Evolutionary conservation across 345 rosid genomes (phyloP).

Genomic region (Linum trigynum): DNA sequence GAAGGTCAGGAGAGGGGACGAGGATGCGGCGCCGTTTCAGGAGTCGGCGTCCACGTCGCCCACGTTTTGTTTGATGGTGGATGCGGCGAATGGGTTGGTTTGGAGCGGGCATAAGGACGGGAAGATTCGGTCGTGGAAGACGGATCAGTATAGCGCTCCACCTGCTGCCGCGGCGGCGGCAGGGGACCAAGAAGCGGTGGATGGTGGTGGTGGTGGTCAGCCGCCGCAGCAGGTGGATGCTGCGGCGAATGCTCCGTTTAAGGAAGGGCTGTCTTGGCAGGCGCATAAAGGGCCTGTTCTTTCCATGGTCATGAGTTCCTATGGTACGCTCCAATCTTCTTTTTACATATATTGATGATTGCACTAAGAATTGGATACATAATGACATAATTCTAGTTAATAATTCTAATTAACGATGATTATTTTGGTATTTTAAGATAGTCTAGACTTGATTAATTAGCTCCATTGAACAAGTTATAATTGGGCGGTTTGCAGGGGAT

Average conservation of each 20-base stretch:
- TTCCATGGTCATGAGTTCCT: constrained; percentile 66
- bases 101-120: constrained; percentile 99
- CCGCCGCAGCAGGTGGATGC: constrained; percentile 1
- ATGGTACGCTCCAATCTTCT: constrained; percentile 35
- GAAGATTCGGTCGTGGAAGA: constrained; percentile 82
- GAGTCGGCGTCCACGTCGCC: constrained; percentile 75
- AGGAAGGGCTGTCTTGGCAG: constrained; percentile 94
- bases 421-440: too few species aligned
- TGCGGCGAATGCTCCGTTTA: constrained; percentile 20
- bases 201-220: too few species aligned
- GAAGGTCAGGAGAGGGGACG: constrained; percentile 82
- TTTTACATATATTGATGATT: too few species aligned
- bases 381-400: too few species aligned
- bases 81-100: constrained; percentile 56
- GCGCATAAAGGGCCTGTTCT: constrained; percentile 81
- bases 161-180: too few species aligned
- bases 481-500: constrained; percentile 58
- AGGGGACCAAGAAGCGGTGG: too few species aligned
- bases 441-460: too few species aligned
- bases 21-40: constrained; percentile 93
- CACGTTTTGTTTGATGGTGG: constrained; percentile 67
- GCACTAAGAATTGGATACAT: too few species aligned
- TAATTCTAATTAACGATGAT: too few species aligned
- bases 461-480: too few species aligned
- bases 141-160: constrained; percentile 38